Evolutionary conservation across 2,329 filamentous ascomycete genomes (phyloP).

Genomic region (Diaporthe ampelina): DNA sequence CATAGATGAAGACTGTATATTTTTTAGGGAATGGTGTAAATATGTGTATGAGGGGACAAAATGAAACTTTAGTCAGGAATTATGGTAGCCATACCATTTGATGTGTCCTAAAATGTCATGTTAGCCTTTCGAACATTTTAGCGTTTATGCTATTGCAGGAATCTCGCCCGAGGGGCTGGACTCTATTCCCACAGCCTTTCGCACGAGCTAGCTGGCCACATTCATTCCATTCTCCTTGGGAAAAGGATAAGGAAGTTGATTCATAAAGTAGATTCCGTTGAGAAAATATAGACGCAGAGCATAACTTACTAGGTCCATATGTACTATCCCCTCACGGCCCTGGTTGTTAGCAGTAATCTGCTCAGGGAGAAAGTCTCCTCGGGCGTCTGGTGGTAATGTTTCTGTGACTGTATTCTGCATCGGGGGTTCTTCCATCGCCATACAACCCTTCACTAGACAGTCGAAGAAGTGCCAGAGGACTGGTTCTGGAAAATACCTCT

Average conservation of each 20-base stretch:
- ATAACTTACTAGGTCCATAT: slow-evolving; percentile 14
- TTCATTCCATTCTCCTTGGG: background rate
- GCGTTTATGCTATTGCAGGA: background rate
- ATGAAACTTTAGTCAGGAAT: no score
- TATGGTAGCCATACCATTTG: background rate
- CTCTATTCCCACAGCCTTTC: background rate
- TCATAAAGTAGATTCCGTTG: background rate
- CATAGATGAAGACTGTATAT: background rate
- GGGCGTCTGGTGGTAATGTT: background rate
- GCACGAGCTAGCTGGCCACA: background rate
- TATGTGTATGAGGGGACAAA: background rate
- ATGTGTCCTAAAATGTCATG: background rate
- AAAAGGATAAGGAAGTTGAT: no score
- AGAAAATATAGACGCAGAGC: background rate
- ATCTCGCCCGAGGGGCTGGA: background rate
- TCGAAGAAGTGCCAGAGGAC: slow-evolving; percentile 43
- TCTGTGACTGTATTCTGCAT: background rate
- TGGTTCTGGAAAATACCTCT: background rate
- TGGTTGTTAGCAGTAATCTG: background rate
- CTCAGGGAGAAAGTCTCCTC: background rate
- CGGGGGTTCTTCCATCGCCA: slow-evolving; percentile 42
- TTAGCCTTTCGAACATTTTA: background rate
- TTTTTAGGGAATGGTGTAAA: background rate
- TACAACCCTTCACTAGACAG: slow-evolving; percentile 43
- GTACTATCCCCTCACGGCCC: background rate